Conservation (phyloP, 176 grass and related monocot species). For the Hyparrhenia diplandra region DNA sequence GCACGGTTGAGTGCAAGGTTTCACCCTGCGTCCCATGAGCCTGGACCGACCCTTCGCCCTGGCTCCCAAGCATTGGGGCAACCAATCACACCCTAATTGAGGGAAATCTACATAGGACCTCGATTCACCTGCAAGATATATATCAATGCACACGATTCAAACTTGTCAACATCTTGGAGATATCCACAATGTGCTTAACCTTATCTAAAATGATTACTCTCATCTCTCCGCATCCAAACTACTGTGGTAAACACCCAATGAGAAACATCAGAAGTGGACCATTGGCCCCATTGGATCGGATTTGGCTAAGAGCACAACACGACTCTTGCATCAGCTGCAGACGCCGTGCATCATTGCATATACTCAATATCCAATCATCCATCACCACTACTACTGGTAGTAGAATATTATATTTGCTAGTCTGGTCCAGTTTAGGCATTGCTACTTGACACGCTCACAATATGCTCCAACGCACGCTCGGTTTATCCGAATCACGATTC, state of each 20-base stretch:
- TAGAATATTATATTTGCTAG: conserved; percentile 33
- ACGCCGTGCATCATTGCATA: neutral
- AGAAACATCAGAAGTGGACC: conserved; percentile 22
- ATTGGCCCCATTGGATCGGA: neutral
- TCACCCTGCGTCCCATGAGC: too few species aligned
- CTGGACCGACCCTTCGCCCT: too few species aligned
- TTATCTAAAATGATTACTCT: too few species aligned
- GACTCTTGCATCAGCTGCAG: neutral
- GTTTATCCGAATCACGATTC: neutral
- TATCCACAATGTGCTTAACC: too few species aligned
- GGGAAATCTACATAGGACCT: too few species aligned
- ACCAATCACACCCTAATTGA: too few species aligned
- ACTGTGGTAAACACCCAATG: conserved; percentile 9
- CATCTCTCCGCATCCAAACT: too few species aligned
- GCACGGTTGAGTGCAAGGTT: too few species aligned
- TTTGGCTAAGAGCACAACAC: neutral
- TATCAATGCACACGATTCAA: too few species aligned
- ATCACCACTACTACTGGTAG: neutral
- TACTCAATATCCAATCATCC: neutral
- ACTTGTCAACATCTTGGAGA: too few species aligned
- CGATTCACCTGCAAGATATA: too few species aligned
- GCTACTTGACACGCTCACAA: neutral
- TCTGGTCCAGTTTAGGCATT: conserved; percentile 45
- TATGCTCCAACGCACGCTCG: conserved; percentile 25
- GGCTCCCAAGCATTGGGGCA: too few species aligned